Conservation (phyloP, 108 stramenopile species). For the Asterionellopsis glacialis region DNA sequence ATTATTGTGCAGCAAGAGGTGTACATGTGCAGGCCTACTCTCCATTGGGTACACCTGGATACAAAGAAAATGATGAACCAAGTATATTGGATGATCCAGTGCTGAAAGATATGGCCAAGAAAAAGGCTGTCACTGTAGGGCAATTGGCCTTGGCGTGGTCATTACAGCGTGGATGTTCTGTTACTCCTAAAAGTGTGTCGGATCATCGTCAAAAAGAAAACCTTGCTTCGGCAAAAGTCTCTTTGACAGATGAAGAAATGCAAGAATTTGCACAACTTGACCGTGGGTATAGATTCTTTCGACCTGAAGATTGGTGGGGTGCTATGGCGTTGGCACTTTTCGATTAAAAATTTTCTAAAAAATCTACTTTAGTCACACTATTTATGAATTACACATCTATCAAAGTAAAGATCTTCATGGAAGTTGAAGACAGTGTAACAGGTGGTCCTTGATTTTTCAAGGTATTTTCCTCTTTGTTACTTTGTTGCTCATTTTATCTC, state of each 20-base stretch:
- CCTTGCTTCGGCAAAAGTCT: conserved; percentile 6
- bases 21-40: conserved; percentile 79
- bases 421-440: too few relatives aligned
- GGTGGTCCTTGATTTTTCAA: too few relatives aligned
- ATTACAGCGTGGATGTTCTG: conserved; percentile 53
- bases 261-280: conserved; percentile 45
- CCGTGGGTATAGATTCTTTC: conserved; percentile 62
- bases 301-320: conserved; percentile 75
- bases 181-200: conserved; percentile 59
- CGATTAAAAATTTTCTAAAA: conserved; percentile 25
- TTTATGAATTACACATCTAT: too few relatives aligned
- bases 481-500: too few relatives aligned
- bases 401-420: too few relatives aligned
- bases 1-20: conserved; percentile 60
- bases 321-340: conserved; percentile 64
- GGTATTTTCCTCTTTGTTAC: too few relatives aligned
- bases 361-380: too few relatives aligned
- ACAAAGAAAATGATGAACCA: conserved; percentile 53
- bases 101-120: conserved; percentile 22
- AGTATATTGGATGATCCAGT: conserved; percentile 37
- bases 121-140: conserved; percentile 43
- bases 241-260: conserved; percentile 48
- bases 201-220: conserved; percentile 49
- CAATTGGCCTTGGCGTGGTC: conserved; percentile 71
- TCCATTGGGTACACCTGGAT: conserved; percentile 72